Percentiles rank a stretch among this genome's conserved stretches.
Evolutionary conservation across 495 filamentous ascomycete genomes (phyloP).

Genomic region (Jackrogersella minutella): DNA sequence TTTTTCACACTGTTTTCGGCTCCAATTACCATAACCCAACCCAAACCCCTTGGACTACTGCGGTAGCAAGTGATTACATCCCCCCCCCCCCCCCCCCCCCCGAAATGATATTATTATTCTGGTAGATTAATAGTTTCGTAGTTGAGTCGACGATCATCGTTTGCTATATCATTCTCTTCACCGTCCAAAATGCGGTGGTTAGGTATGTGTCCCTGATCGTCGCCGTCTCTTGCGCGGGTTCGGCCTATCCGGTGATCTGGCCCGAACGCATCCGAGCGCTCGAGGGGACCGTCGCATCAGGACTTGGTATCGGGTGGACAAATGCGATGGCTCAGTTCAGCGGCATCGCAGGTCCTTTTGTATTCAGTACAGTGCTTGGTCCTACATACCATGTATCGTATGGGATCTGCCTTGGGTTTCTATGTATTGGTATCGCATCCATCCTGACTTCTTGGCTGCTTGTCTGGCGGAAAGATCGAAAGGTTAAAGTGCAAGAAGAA

Average conservation of each 20-base stretch:
- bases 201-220: conserved; percentile 54
- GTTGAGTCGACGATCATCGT: conserved; percentile 53
- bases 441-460: conserved; percentile 49
- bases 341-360: conserved; percentile 53
- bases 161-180: conserved; percentile 57
- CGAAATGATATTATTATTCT: not conserved
- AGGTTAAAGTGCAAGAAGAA: not conserved
- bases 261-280: conserved; percentile 56
- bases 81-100: not conserved
- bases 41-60: conserved; percentile 54
- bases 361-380: conserved; percentile 53
- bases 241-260: conserved; percentile 57
- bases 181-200: conserved; percentile 47
- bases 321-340: conserved; percentile 59
- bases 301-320: conserved; percentile 54
- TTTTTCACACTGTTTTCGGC: too few relatives aligned
- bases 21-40: too few relatives aligned
- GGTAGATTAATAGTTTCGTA: conserved; percentile 21
- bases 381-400: conserved; percentile 52
- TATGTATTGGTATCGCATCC: conserved; percentile 47
- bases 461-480: conserved; percentile 45
- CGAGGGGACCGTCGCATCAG: conserved; percentile 51
- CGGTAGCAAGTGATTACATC: conserved; percentile 47
- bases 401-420: conserved; percentile 51
- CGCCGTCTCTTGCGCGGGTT: conserved; percentile 51